Evolutionary conservation across 169 alveolate genomes (phyloP).

Genomic region (Plasmodium sp.): DNA sequence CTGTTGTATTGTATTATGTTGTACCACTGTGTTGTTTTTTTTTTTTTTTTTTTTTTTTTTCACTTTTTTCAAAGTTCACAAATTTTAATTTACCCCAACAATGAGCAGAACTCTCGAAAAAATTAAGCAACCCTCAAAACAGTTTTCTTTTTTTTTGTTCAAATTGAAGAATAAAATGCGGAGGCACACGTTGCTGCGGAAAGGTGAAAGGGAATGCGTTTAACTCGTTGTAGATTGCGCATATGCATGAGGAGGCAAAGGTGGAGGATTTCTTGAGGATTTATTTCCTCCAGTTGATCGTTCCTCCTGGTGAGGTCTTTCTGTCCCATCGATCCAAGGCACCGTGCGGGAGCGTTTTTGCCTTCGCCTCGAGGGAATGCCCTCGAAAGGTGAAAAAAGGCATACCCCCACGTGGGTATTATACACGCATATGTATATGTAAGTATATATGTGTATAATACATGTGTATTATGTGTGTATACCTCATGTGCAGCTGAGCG

Average conservation of each 20-base stretch:
- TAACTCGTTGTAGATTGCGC: neutral
- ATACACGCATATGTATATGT: too few species aligned
- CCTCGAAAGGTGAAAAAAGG: neutral
- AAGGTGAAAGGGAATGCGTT: neutral
- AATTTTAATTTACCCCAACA: neutral
- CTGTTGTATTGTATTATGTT: neutral
- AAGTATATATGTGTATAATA: too few species aligned
- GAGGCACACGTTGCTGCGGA: neutral
- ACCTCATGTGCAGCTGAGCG: neutral
- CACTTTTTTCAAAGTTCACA: conserved; percentile 4
- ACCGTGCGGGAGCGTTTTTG: neutral
- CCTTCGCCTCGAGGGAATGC: neutral
- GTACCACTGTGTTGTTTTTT: neutral
- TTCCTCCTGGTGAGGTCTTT: neutral
- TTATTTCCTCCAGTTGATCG: neutral
- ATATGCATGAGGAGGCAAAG: neutral
- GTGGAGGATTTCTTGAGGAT: neutral
- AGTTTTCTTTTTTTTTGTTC: neutral
- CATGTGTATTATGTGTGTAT: neutral
- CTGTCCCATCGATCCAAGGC: neutral
- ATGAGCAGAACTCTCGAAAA: neutral
- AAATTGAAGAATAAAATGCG: neutral
- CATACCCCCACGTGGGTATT: neutral
- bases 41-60: neutral
- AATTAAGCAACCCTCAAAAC: neutral